These are phyloP conservation scores for Rhodomyrtus tomentosa DNA, from an alignment of 345 rosid species.

Conservation along the genomic window DNA sequence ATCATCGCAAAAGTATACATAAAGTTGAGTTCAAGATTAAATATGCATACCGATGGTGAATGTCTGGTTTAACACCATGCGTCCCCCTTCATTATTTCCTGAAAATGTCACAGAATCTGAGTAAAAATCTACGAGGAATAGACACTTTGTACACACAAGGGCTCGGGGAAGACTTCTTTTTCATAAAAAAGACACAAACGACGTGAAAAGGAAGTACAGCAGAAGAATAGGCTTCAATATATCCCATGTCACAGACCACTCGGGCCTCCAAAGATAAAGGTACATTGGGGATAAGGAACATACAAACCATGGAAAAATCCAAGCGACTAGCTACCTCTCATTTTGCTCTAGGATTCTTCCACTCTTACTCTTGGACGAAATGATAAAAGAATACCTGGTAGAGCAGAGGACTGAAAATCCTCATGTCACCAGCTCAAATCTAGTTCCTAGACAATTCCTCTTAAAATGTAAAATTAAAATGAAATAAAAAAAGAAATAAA, in stretches of 20 bases:
- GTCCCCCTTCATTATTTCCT: slow-evolving; percentile 74
- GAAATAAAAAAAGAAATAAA: too few species aligned
- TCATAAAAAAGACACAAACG: background rate
- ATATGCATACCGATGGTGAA: slow-evolving; percentile 59
- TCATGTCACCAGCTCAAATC: too few species aligned
- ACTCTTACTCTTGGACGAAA: too few species aligned
- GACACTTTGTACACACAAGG: background rate
- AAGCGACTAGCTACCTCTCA: too few species aligned
- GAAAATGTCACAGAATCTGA: background rate
- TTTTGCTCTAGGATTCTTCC: too few species aligned
- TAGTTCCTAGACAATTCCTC: too few species aligned
- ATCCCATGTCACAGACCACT: background rate
- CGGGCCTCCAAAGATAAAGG: too few species aligned
- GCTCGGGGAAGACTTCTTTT: background rate
- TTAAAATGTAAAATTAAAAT: too few species aligned
- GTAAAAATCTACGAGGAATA: background rate
- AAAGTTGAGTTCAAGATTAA: background rate
- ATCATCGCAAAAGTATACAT: background rate
- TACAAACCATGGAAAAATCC: too few species aligned
- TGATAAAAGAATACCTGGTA: too few species aligned
- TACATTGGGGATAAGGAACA: too few species aligned
- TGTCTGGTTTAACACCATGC: slow-evolving; percentile 83
- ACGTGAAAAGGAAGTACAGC: background rate
- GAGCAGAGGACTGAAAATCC: too few species aligned
- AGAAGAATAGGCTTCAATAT: background rate